Evolutionary conservation across 805 yeast species (phyloP).

Genomic region (Kluyveromyces aestuarii): DNA sequence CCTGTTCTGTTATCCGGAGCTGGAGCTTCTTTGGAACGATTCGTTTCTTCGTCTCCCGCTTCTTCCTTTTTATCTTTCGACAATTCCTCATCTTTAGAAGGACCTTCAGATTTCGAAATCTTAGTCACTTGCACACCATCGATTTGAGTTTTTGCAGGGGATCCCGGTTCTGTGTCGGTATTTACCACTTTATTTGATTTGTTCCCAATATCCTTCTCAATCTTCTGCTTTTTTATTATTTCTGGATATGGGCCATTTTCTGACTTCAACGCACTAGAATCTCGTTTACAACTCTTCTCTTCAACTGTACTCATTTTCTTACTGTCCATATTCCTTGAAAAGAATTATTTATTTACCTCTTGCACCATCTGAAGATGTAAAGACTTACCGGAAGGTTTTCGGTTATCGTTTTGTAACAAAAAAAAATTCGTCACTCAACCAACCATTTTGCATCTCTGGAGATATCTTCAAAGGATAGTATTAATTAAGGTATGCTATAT

Average conservation of each 20-base stretch:
- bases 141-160: background rate
- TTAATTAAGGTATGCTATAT: no score
- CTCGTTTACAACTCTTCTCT: background rate
- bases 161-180: background rate
- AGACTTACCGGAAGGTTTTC: no score
- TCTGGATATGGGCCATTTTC: background rate
- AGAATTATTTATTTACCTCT: background rate
- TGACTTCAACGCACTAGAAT: background rate
- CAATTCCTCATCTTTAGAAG: background rate
- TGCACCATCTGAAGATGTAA: no score
- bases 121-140: background rate
- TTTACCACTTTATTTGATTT: background rate
- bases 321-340: background rate
- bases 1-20: conserved; percentile 14
- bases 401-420: no score
- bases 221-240: background rate
- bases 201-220: background rate
- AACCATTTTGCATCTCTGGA: no score
- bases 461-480: no score
- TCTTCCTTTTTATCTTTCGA: conserved; percentile 2
- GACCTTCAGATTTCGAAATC: background rate
- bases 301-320: background rate
- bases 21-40: background rate
- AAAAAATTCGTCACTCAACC: no score
- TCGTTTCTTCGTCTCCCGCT: conserved; percentile 1